Evolutionary conservation across 768 basidiomycete genomes (phyloP), one percentile per base, ranked within the genome.

Genomic region (Tylopilus plumbeoviolaceoides): DNA sequence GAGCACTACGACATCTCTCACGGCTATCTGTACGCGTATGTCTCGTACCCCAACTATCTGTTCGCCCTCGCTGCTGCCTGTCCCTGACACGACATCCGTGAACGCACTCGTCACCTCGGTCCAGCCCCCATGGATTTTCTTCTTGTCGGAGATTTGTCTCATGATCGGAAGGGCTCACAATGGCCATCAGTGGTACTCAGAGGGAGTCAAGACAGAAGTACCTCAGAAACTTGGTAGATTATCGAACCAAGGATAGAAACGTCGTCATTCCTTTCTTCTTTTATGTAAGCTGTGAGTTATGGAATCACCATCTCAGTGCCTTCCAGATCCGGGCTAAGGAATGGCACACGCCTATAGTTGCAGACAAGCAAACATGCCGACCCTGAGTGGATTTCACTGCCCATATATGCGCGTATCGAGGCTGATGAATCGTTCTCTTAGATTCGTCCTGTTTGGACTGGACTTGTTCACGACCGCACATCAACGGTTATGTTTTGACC

Each of bases 1-100:
- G 79, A 83, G 45, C 75, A 89, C 68, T 91, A 91, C 64, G 84
- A 84, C 5, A 85, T 94, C 54, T 92, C 95, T 0, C 79, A 85
- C 47, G 91, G 89, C 0, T 78, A 82, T 20, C 72, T 95, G 17
- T 97, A 88, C 75, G 61, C 67, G 40, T 85, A 81, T 63, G 74
- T 98, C 61, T 91, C 92, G 7, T 95, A 85, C 72, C 95, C 95
- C 10, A 93, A 97, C 68, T 98, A 98, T 72, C 72, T 92, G 9
- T 98, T 87, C 67, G 87, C 91, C 2, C 66, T 97, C 36, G 89
- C 90, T 7, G 80, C 89, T 4, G 72, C 82, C 85, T 1, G 8
- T 76, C 1, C 81, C 78, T 18, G 49, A 44, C 54, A 18, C 47
- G 63, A 53, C 63, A 41, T 63, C 72, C 7, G 44, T 59, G 5